A percentile compares a stretch with the other conserved stretches of the same genome.
phyloP scores from a whole-genome alignment of 2,329 filamentous ascomycete species.

The Fusarium graminum region DNA sequence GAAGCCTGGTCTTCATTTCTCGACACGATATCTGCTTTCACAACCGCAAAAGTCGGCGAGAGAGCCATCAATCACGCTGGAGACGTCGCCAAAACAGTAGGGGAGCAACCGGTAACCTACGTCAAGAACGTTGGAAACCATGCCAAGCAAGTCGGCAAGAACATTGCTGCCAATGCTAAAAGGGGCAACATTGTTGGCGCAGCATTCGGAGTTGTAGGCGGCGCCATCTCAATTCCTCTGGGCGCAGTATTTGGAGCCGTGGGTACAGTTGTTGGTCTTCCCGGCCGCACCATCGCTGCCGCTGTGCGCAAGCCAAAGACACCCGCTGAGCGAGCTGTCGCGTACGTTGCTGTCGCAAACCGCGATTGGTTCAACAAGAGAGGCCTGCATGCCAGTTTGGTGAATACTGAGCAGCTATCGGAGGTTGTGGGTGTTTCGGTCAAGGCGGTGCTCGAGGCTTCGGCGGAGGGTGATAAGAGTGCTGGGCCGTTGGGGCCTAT shows the following conservation, averaged over 20 bases:
- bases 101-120: constrained; percentile 53
- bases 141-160: constrained; percentile 54
- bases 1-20: constrained; percentile 55
- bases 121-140: constrained; percentile 55
- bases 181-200: constrained; percentile 58
- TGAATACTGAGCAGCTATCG: constrained; percentile 53
- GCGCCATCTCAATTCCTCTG: constrained; percentile 57
- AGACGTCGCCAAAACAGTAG: constrained; percentile 56
- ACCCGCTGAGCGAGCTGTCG: constrained; percentile 57
- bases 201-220: constrained; percentile 54
- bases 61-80: constrained; percentile 59
- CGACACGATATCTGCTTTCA: constrained; percentile 60
- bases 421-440: constrained; percentile 50
- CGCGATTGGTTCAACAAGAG: constrained; percentile 58
- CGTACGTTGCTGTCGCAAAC: constrained; percentile 59
- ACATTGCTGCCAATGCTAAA: constrained; percentile 54
- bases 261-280: constrained; percentile 53
- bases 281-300: constrained; percentile 52
- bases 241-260: constrained; percentile 54
- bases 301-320: constrained; percentile 57
- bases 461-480: constrained; percentile 40
- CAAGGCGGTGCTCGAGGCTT: constrained; percentile 58
- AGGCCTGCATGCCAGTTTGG: constrained; percentile 55
- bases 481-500: constrained; percentile 40
- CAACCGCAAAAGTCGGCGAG: constrained; percentile 60